Evolutionary conservation across 1,139 yeast species (phyloP), one percentile per base, ranked within the genome.

Genomic region (Geotrichum cucujoidarum): DNA sequence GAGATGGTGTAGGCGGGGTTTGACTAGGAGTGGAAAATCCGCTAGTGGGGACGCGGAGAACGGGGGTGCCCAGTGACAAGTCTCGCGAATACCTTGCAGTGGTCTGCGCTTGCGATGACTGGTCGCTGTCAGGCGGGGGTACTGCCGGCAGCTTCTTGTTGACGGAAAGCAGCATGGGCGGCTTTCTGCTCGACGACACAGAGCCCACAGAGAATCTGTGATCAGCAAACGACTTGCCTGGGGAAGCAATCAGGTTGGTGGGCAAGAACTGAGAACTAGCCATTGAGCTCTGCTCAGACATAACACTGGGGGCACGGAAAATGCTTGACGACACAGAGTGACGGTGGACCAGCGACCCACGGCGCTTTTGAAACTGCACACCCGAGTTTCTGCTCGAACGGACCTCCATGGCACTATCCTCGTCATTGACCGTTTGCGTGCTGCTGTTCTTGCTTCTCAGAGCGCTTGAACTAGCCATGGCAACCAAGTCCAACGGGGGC

Each of bases 151-250:
- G 33, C 22, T 40, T 40, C 38, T 45, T 45, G 35, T 45, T 45
- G 11, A 45, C 44, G 2, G 44, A 17, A 1, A 45, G 27, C 2
- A 45, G 33, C 32, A 24, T 45, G 2, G 48, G 44, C n/a, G 48
- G 47, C 2, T 43, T n/a, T 7, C 47, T 24, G 6, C 24, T 11
- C 11, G 47, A 44, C 13, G 27, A 25, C 10, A 21, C 16, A 3
- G 47, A 44, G 10, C 47, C 43, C 18, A 44, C 42, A 5, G 47
- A 44, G 3, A 44, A 24, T 20, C 47, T 37, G 27, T 44, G 47
- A 27, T 44, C 43, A 7, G 38, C 47, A 37, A 44, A 44, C n/a
- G 47, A 44, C 33, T 22, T 37, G 29, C 37, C 32, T 2, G 16
- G 21, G 11, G 22, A 24, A 3, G 22, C 16, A 32, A 22, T 10